These are phyloP conservation scores for Vigna mungo DNA, from an alignment of 306 rosid species.

Conservation along the genomic window DNA sequence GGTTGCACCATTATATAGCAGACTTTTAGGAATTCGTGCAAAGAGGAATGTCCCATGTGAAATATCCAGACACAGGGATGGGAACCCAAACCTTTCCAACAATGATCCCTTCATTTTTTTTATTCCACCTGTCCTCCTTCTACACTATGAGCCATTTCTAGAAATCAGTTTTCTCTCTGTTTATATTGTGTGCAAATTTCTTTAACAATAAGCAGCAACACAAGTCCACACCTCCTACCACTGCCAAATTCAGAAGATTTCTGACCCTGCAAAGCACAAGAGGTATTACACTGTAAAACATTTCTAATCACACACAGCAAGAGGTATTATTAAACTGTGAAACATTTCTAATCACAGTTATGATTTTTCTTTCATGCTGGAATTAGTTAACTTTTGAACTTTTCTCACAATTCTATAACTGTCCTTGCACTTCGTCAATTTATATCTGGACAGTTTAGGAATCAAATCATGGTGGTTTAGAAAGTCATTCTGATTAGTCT, in stretches of 20 bases:
- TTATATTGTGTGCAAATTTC: conserved; percentile 28
- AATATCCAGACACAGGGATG: conserved; percentile 54
- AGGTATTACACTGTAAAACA: conserved; percentile 42
- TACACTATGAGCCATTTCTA: conserved; percentile 43
- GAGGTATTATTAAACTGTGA: too few species aligned
- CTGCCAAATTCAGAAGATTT: conserved; percentile 19
- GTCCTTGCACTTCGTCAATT: conserved; percentile 8
- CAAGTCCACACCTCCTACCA: background rate
- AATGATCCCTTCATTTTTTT: conserved; percentile 44
- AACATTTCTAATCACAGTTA: too few species aligned
- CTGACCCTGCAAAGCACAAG: conserved; percentile 34
- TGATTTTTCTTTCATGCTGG: background rate
- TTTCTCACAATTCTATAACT: background rate
- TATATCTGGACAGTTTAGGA: background rate
- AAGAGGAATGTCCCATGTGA: conserved; percentile 53
- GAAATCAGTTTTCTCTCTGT: conserved; percentile 25
- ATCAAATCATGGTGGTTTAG: conserved; percentile 19
- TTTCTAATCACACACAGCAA: conserved; percentile 5
- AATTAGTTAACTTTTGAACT: conserved; percentile 6
- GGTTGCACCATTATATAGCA: background rate
- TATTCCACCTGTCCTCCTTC: conserved; percentile 30
- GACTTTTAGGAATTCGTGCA: conserved; percentile 43
- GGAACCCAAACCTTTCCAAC: conserved; percentile 62
- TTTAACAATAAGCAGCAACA: background rate
- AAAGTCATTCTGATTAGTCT: conserved; percentile 9